Base-by-base conservation (phyloP, 1,139 yeast species). In the Saccharomyces hybrid region DNA sequence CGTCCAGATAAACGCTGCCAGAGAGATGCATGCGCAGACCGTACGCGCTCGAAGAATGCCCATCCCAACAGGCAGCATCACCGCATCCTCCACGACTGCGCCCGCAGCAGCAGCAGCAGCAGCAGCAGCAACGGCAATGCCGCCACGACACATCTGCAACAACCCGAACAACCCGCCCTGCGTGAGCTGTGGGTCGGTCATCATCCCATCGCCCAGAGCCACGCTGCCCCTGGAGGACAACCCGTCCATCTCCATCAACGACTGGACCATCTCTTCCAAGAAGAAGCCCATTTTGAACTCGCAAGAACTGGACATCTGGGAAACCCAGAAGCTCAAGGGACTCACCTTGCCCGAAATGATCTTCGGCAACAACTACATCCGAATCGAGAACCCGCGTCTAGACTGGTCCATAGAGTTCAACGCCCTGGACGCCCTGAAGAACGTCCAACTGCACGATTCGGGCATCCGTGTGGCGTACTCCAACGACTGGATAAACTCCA, bases 281-380 rank as follows among this genome's bases (percentile, higher is more conserved):
- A 83, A 89, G 66, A 80, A 80, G 53, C 96, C 99, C 0, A 93
- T 93, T 48, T 73, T 89, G 56, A 84, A 80, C 59, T 77, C 93
- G 0, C 74, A 72, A 2, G 96, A 90, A 66, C 79, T 93, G 56
- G 97, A 90, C 57, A 73, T 72, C 9, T 78, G 85, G 61, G 85
- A 82, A 56, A 63, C 58, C 6, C 8, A 31, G 27, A 54, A 60
- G 46, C 69, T 79, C 54, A 77, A 85, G 55, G 82, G 83, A 8
- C 81, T 93, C 60, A 96, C 98, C 0, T 73, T 93, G 52, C 99
- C 99, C 0, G 99, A 93, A 67, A 93, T 93, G 99, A 90, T 93
- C n/a, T 93, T 93, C 72, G 98, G 98, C n/a, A 83, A 88, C 61
- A 91, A 88, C 67, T 71, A 72, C 56, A 83, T 90, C n/a, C 76